Evolutionary conservation across 371 early-diverging fungal genomes (phyloP), one percentile per base, ranked within the genome.

Genomic region (Mortierella sp.): DNA sequence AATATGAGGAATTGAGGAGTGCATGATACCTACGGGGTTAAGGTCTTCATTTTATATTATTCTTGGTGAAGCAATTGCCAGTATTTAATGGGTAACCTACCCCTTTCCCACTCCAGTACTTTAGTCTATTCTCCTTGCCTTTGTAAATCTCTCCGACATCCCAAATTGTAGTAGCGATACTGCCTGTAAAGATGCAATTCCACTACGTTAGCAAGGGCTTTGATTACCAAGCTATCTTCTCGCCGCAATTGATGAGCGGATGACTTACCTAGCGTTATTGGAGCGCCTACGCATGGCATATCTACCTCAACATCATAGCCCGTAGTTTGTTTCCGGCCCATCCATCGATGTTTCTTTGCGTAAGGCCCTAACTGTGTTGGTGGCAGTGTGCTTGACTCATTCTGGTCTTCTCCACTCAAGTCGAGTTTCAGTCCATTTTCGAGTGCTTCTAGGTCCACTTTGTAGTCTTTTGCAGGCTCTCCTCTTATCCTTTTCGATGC

Each of bases 141-240:
- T 63, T 66, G 37, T 78, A 72, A 8, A 83, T n/a, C 12, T 49
- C 45, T 12, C 83, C 83, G 19, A 75, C 29, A 12, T 83, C 83
- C 83, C 83, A 83, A 8, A 83, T 75, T 3, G 83, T 83, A 3
- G 83, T 83, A 10, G 64, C 72, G 35, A 83, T 78, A 62, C 83
- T 83, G 7, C 72, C 79, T 77, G 59, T 13, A 40, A 32, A 54
- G 13, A 35, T 2, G 37, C 12, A 35, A 35, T 1, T 9, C 15
- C 10, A 54, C 8, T 7, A 29, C 23, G 12, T 29, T 54, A 54
- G 26, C 15, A 31, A 54, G 12, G 12, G 13, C 22, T 13, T 15
- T 15, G 17, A 58, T 32, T 32, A 35, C 13, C 10, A 32, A 58
- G 7, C 10, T 12, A 32, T 19, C 19, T n/a, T n/a, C 2, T 56